Percentiles rank a stretch among this genome's conserved stretches.
These are phyloP conservation scores for Pseudocercospora eumusae DNA, from an alignment of 2,329 filamentous ascomycete genomes.

Conservation along the genomic window DNA sequence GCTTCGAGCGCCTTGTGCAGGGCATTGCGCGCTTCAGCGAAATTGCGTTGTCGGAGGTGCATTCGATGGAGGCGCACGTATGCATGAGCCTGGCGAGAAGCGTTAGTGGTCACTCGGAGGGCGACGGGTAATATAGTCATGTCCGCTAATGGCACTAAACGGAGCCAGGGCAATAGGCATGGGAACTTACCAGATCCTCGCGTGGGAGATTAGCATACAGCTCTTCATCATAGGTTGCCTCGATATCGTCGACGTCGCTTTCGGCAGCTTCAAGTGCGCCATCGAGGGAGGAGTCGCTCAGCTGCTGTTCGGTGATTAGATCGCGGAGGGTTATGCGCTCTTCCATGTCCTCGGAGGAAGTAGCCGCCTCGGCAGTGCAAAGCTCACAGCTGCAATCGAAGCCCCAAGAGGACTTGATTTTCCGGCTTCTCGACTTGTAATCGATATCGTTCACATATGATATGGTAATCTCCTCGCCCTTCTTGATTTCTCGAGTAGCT, in stretches of 20 bases:
- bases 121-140: neutral
- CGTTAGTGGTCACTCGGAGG: neutral
- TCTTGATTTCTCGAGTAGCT: slow-evolving; percentile 47
- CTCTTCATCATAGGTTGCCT: slow-evolving; percentile 4
- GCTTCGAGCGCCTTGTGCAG: neutral
- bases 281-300: neutral
- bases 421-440: slow-evolving; percentile 38
- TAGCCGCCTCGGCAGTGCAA: slow-evolving; percentile 36
- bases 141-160: neutral
- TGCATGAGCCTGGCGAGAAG: neutral
- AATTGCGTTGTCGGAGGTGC: neutral
- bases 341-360: slow-evolving; percentile 1
- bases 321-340: neutral
- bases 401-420: slow-evolving; percentile 39
- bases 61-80: neutral
- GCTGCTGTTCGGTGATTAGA: neutral
- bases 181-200: neutral
- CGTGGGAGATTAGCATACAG: neutral
- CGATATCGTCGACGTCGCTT: neutral
- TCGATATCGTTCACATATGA: slow-evolving; percentile 31
- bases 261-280: neutral
- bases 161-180: neutral
- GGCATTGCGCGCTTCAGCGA: neutral
- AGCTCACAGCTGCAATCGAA: slow-evolving; percentile 49
- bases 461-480: slow-evolving; percentile 49